phyloP scores from a whole-genome alignment of 1,139 yeast species.

The Sugiyamaella grinbergsii region DNA sequence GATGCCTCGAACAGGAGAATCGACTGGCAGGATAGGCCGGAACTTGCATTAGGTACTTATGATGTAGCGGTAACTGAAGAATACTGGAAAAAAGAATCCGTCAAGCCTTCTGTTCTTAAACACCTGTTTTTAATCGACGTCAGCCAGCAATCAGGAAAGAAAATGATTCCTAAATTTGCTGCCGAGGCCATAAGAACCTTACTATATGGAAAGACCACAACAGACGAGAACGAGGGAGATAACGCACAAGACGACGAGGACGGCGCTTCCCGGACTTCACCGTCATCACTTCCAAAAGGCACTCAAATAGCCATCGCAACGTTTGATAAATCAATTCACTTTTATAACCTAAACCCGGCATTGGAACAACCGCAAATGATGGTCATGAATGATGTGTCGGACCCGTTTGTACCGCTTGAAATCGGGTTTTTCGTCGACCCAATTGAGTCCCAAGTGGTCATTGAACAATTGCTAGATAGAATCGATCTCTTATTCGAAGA shows the following conservation, averaged over 20 bases:
- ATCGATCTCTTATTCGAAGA: constrained; percentile 54
- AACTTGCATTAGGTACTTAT: constrained; percentile 78
- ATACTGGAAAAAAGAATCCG: constrained; percentile 59
- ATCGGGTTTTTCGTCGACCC: constrained; percentile 85
- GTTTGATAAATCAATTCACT: constrained; percentile 72
- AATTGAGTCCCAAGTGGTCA: constrained; percentile 58
- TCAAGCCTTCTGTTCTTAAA: constrained; percentile 55
- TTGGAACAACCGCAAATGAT: constrained; percentile 64
- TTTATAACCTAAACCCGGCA: constrained; percentile 64
- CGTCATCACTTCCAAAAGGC: constrained; percentile 43
- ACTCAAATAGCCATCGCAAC: constrained; percentile 70
- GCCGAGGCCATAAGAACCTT: constrained; percentile 73
- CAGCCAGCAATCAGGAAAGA: constrained; percentile 60
- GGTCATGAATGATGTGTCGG: constrained; percentile 71
- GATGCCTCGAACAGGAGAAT: constrained; percentile 60
- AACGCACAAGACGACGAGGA: neutral
- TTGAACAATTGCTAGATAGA: constrained; percentile 67
- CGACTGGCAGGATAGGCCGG: constrained; percentile 70
- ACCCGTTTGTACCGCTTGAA: constrained; percentile 78
- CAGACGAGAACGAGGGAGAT: constrained; percentile 1
- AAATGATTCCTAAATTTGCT: constrained; percentile 64
- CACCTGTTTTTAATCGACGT: constrained; percentile 81
- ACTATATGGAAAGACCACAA: constrained; percentile 44
- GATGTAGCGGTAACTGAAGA: constrained; percentile 78
- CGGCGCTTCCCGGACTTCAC: constrained; percentile 10